Evolutionary conservation across 768 basidiomycete genomes (phyloP).

Genomic region (Lactarius psammicola): DNA sequence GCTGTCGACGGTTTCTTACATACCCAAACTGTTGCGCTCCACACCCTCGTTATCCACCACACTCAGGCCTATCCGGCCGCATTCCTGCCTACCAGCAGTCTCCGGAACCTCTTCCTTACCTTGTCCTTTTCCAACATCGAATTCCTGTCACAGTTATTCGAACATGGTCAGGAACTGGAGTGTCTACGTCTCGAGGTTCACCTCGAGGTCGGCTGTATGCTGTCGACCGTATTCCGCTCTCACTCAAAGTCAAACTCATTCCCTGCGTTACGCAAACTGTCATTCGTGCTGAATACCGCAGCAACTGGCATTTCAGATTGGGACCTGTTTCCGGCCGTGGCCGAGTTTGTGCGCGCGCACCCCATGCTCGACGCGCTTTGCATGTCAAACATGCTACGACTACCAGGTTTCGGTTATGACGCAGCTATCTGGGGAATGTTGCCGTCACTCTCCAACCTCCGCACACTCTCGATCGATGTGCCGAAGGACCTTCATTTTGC

Average conservation of each 20-base stretch:
- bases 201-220: slow-evolving; percentile 36
- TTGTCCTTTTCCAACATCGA: slow-evolving; percentile 50
- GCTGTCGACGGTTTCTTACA: slow-evolving; percentile 47
- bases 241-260: slow-evolving; percentile 37
- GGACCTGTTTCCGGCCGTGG: slow-evolving; percentile 67
- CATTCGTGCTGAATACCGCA: slow-evolving; percentile 40
- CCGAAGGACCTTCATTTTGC: slow-evolving; percentile 62
- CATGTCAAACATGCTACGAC: slow-evolving; percentile 41
- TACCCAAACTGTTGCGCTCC: slow-evolving; percentile 17
- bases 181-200: slow-evolving; percentile 55
- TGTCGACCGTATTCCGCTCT: slow-evolving; percentile 51
- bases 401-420: slow-evolving; percentile 60
- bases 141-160: slow-evolving; percentile 57
- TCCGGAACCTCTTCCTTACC: slow-evolving; percentile 59
- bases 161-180: slow-evolving; percentile 62
- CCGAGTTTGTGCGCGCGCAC: slow-evolving; percentile 62
- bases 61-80: slow-evolving; percentile 47
- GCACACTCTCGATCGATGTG: slow-evolving; percentile 58
- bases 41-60: slow-evolving; percentile 19
- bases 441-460: slow-evolving; percentile 52
- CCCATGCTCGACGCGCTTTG: slow-evolving; percentile 51
- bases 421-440: slow-evolving; percentile 71
- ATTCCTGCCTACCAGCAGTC: slow-evolving; percentile 56
- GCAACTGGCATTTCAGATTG: slow-evolving; percentile 43
- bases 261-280: slow-evolving; percentile 66